phyloP scores from a whole-genome alignment of 75 land plant genomes.

The Adiantum capillusveneris region DNA sequence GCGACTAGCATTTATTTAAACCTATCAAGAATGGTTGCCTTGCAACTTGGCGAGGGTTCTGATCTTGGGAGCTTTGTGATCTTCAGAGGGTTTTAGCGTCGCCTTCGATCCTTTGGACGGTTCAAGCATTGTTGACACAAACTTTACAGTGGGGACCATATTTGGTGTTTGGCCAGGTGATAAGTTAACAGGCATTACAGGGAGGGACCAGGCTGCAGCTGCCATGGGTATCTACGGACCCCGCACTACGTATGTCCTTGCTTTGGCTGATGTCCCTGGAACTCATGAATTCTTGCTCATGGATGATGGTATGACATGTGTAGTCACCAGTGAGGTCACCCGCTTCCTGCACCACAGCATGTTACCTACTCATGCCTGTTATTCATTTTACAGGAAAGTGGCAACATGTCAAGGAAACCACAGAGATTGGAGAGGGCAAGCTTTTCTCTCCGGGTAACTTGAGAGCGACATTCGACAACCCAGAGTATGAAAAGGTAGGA shows the following conservation, averaged over 20 bases:
- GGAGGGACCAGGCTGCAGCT: conserved; percentile 84
- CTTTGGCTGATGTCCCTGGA: conserved; percentile 76
- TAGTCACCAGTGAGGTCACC: too few species aligned
- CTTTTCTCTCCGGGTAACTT: conserved; percentile 97
- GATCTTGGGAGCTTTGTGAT: background rate
- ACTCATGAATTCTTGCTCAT: conserved; percentile 94
- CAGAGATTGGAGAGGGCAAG: conserved; percentile 85
- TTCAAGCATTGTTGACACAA: conserved; percentile 96
- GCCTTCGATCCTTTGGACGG: conserved; percentile 99
- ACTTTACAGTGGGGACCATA: conserved; percentile 97
- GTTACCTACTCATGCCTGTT: background rate
- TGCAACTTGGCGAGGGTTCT: background rate
- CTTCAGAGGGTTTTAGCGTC: conserved; percentile 85
- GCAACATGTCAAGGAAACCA: conserved; percentile 96
- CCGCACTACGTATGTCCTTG: conserved; percentile 85
- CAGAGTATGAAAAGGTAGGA: conserved; percentile 91
- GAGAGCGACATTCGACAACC: conserved; percentile 94
- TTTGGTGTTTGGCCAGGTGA: conserved; percentile 99
- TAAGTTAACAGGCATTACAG: conserved; percentile 83
- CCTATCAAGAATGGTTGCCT: too few species aligned
- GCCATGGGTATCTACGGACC: conserved; percentile 99
- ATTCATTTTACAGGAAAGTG: conserved; percentile 60
- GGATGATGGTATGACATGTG: conserved; percentile 59
- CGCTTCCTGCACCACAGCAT: too few species aligned
- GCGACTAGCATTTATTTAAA: too few species aligned